phyloP scores from a whole-genome alignment of 163 green algal species.

The Trebouxia gelatinosa region DNA sequence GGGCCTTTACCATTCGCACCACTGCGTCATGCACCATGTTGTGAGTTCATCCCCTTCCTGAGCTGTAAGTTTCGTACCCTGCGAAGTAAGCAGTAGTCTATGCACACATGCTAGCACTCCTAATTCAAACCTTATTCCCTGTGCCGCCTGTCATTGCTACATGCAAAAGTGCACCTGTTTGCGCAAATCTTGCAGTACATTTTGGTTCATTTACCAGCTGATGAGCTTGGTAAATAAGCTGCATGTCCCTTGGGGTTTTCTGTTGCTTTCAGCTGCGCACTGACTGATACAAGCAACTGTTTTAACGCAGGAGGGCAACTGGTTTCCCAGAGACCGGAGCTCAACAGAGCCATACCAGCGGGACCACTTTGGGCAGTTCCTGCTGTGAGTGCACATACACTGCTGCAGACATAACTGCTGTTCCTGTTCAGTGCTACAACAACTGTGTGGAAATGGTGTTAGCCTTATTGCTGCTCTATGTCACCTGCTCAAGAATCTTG shows the following conservation, averaged over 20 bases:
- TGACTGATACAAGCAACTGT: not conserved
- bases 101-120: not conserved
- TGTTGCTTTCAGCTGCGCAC: not conserved
- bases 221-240: not conserved
- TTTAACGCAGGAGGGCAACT: constrained; percentile 70
- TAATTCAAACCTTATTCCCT: not conserved
- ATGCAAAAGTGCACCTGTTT: no score
- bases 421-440: no score
- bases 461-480: no score
- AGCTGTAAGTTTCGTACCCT: not conserved
- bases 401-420: no score
- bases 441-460: no score
- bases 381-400: no score
- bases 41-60: constrained; percentile 27
- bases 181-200: not conserved
- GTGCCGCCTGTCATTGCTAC: not conserved
- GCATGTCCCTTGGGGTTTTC: not conserved
- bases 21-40: constrained; percentile 89
- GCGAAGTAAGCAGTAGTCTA: not conserved
- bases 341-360: constrained; percentile 84
- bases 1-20: constrained; percentile 82
- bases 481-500: no score
- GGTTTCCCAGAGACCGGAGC: constrained; percentile 60
- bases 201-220: not conserved
- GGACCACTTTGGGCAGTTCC: constrained; percentile 72